Base-by-base conservation (phyloP, 1,139 yeast genomes). In the Wickerhamomyces sp. region DNA sequence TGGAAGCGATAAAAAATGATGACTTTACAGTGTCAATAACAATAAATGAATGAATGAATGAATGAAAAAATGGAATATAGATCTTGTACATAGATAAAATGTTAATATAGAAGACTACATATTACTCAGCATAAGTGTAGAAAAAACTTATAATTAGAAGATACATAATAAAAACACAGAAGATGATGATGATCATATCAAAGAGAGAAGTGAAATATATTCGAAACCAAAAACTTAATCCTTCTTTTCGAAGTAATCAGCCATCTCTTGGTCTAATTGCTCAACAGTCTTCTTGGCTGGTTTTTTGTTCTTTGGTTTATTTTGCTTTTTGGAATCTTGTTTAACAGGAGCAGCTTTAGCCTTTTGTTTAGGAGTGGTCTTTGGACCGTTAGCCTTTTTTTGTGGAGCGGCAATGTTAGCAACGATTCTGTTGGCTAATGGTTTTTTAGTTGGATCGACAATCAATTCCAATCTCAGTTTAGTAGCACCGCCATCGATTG, bases 221-320 rank as follows among this genome's bases (percentile, higher is more conserved):
- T n/a, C n/a, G n/a, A n/a, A n/a, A n/a, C n/a, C n/a, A n/a, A n/a
- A n/a, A 31, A 16, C 30, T 15, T 48, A 52, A 30, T 59, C 58
- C 42, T 62, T 64, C 44, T 51, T 54, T 41, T 65, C 74, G 48
- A 83, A 82, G 64, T 84, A 84, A 56, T 82, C 96, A 46, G 87
- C 81, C 96, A 88, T 88, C 67, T 84, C 94, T 58, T 84, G 88
- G 62, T 91, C 98, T 54, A 89, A 75, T 61, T 86, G 85, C 59
- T 86, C 97, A 42, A 89, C 75, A 32, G 91, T 76, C 68, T 85
- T 86, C 73, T 81, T 80, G 47, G 75, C 72, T 39, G 67, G 61
- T 52, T 54, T 61, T 41, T 55, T 62, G 45, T 52, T 47, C 47
- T 59, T 62, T 47, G 60, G 62, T 51, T 62, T 56, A 37, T 51